Evolutionary conservation across 2,329 filamentous ascomycete species (phyloP).

Genomic region (Cladobotryum protrusum): DNA sequence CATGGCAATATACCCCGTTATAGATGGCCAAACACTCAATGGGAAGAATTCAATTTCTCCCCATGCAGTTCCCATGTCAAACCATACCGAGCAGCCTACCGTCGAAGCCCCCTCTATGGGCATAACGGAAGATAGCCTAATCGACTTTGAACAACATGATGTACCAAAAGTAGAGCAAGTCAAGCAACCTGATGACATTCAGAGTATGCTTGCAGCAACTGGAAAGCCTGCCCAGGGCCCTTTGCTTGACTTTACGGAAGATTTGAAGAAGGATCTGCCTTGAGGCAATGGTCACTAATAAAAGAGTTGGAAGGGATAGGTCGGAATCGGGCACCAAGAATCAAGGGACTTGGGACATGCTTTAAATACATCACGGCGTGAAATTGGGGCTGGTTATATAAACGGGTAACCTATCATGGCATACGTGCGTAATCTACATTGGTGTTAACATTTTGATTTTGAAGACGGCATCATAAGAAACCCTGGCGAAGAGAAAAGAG

Average conservation of each 20-base stretch:
- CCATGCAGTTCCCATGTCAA: slow-evolving; percentile 12
- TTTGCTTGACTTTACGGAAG: slow-evolving; percentile 50
- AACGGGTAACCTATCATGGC: slow-evolving; percentile 6
- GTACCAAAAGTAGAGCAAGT: slow-evolving; percentile 3
- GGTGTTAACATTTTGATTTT: slow-evolving; percentile 10
- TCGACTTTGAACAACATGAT: slow-evolving; percentile 47
- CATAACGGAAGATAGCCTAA: slow-evolving; percentile 37
- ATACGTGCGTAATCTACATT: slow-evolving; percentile 7
- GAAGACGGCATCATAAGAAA: slow-evolving; percentile 4
- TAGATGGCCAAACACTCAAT: slow-evolving; percentile 64
- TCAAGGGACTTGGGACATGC: slow-evolving; percentile 2
- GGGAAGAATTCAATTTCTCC: slow-evolving; percentile 52
- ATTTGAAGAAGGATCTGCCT: slow-evolving; percentile 47
- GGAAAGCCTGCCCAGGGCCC: slow-evolving; percentile 43
- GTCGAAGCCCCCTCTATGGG: slow-evolving; percentile 1
- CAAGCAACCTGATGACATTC: slow-evolving; percentile 31
- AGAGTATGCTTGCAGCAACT: slow-evolving; percentile 40
- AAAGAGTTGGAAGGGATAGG: too few relatives aligned
- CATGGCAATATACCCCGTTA: slow-evolving; percentile 74
- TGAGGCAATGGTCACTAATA: slow-evolving; percentile 9
- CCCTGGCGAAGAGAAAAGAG: too few relatives aligned
- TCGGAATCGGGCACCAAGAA: too few relatives aligned
- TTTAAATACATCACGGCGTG: slow-evolving; percentile 10
- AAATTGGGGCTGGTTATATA: slow-evolving; percentile 11
- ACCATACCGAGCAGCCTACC: slow-evolving; percentile 9